Evolutionary conservation across 169 alveolate genomes (phyloP).

Genomic region (Ichthyophthirius multifiliis): DNA sequence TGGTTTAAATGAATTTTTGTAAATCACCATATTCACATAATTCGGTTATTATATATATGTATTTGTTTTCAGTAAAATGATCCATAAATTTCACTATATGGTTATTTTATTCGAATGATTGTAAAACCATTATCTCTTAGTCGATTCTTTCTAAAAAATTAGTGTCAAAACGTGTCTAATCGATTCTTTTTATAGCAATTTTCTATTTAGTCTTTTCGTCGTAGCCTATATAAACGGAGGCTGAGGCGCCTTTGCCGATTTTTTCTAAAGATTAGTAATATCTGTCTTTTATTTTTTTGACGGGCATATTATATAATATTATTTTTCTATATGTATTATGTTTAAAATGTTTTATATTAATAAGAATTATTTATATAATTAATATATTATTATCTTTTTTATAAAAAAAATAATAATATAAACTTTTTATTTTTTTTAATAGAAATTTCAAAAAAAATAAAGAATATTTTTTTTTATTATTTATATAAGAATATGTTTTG

Average conservation of each 20-base stretch:
- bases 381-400: too few relatives aligned
- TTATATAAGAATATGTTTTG: too few relatives aligned
- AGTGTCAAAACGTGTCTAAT: not conserved
- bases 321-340: too few relatives aligned
- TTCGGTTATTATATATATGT: not conserved
- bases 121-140: not conserved
- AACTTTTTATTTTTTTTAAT: too few relatives aligned
- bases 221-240: slow-evolving; percentile 17
- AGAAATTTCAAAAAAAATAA: too few relatives aligned
- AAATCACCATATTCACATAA: not conserved
- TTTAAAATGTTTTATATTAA: too few relatives aligned
- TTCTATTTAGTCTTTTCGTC: slow-evolving; percentile 25
- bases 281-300: too few relatives aligned
- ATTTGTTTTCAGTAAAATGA: not conserved
- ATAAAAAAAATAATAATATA: too few relatives aligned
- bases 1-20: not conserved
- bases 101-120: not conserved
- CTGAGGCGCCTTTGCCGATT: slow-evolving; percentile 37
- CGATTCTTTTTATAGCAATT: slow-evolving; percentile 27
- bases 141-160: not conserved
- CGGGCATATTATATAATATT: too few relatives aligned
- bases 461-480: too few relatives aligned
- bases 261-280: too few relatives aligned
- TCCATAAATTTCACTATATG: not conserved
- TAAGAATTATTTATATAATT: too few relatives aligned